Percentiles rank a stretch among this genome's conserved stretches.
Evolutionary conservation across 495 filamentous ascomycete species (phyloP).

Genomic region (Ascodesmis nigricans): DNA sequence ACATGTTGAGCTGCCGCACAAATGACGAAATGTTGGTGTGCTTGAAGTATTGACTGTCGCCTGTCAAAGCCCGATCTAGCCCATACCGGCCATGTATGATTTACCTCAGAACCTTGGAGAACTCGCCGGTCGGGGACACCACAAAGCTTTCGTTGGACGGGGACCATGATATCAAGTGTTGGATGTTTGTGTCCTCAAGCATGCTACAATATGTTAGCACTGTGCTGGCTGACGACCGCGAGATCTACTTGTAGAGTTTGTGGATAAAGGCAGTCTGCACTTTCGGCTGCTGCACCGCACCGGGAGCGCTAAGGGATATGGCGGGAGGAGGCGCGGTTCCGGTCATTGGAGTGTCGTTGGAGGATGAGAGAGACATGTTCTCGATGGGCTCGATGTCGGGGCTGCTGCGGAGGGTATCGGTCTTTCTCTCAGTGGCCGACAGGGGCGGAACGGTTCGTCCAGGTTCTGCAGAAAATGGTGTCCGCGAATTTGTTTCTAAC

Average conservation of each 20-base stretch:
- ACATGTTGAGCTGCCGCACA: constrained; percentile 96
- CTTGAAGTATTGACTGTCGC: constrained; percentile 74
- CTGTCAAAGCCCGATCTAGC: too few relatives aligned
- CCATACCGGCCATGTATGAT: constrained; percentile 28
- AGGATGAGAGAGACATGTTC: constrained; percentile 20
- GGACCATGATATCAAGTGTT: constrained; percentile 92
- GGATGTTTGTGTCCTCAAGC: constrained; percentile 81
- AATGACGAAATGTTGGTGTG: constrained; percentile 99
- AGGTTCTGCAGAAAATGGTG: constrained; percentile 18
- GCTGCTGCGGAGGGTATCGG: constrained; percentile 17
- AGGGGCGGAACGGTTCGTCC: constrained; percentile 15
- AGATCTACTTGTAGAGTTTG: constrained; percentile 80
- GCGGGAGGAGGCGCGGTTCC: constrained; percentile 20
- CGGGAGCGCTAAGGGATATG: constrained; percentile 39
- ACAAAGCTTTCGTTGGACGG: constrained; percentile 87
- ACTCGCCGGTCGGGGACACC: constrained; percentile 90
- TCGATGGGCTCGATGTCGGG: constrained; percentile 19
- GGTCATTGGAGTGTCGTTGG: constrained; percentile 29
- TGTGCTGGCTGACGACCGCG: constrained; percentile 1
- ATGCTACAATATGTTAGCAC: constrained; percentile 43
- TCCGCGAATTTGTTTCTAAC: constrained; percentile 25
- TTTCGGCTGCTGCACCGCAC: constrained; percentile 84
- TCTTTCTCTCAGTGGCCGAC: constrained; percentile 15
- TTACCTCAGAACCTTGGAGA: constrained; percentile 94
- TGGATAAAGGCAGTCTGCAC: constrained; percentile 99